Conservation (phyloP, 2,329 filamentous ascomycete species). For the Fusarium xyrophilum region DNA sequence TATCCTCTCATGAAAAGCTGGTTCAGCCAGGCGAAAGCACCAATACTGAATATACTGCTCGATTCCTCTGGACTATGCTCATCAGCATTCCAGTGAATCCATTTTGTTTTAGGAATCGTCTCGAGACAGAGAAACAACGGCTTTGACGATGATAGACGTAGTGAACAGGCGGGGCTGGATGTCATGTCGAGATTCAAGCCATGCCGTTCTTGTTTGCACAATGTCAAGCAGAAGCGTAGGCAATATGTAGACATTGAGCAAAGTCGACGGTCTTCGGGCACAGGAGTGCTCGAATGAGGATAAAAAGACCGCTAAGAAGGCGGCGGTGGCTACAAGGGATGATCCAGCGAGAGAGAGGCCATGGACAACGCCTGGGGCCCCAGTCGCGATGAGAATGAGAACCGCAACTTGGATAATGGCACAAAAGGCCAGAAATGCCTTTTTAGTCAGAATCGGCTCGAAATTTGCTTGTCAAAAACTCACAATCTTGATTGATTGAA, state of each 20-base stretch:
- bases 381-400: constrained; percentile 42
- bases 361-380: constrained; percentile 21
- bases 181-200: constrained; percentile 42
- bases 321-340: constrained; percentile 39
- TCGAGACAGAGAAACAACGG: constrained; percentile 48
- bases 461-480: not conserved
- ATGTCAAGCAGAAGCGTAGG: constrained; percentile 54
- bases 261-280: constrained; percentile 50
- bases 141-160: constrained; percentile 46
- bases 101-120: constrained; percentile 48
- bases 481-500: constrained; percentile 46
- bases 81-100: constrained; percentile 47
- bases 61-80: constrained; percentile 51
- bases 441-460: not conserved
- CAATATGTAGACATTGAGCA: constrained; percentile 52
- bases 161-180: constrained; percentile 46
- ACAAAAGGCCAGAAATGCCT: constrained; percentile 40
- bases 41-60: constrained; percentile 44
- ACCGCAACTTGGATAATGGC: constrained; percentile 44
- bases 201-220: constrained; percentile 52
- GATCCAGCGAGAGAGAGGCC: constrained; percentile 41
- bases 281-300: constrained; percentile 49
- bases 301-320: constrained; percentile 41
- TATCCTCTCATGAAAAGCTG: constrained; percentile 49
- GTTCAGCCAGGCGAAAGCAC: constrained; percentile 48